Evolutionary conservation across 2,329 filamentous ascomycete species (phyloP).

Genomic region (Cordyceps sp.): DNA sequence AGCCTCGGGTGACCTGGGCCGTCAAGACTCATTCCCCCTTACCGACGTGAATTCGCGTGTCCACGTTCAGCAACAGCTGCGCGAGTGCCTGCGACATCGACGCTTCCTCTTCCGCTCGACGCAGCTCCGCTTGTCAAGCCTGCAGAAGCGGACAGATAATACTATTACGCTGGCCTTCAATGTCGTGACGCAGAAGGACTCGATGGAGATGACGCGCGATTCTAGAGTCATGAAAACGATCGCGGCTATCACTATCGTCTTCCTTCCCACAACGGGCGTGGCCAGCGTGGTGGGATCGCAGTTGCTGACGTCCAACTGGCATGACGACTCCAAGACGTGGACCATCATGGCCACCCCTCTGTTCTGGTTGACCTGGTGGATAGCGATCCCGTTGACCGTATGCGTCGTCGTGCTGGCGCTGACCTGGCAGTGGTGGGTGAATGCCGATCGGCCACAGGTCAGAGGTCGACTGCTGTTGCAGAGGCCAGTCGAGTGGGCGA

Average conservation of each 20-base stretch:
- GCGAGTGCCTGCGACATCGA: constrained; percentile 13
- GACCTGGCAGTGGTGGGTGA: constrained; percentile 15
- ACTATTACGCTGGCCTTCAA: constrained; percentile 18
- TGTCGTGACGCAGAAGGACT: constrained; percentile 19
- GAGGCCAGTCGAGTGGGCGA: too few species aligned
- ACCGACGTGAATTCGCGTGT: too few species aligned
- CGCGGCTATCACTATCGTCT: constrained; percentile 19
- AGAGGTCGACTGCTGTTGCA: too few species aligned
- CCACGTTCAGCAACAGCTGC: constrained; percentile 9
- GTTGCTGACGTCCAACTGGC: constrained; percentile 8
- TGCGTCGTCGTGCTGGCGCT: constrained; percentile 8
- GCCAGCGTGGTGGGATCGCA: constrained; percentile 15
- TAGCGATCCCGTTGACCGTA: constrained; percentile 13
- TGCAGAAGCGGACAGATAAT: constrained; percentile 18
- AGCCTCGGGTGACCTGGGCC: constrained; percentile 1
- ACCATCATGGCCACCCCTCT: constrained; percentile 9
- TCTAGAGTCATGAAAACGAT: constrained; percentile 20
- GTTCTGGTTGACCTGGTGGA: constrained; percentile 14
- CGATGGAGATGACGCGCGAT: constrained; percentile 16
- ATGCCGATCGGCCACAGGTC: too few species aligned
- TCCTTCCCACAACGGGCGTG: constrained; percentile 18
- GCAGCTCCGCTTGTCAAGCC: constrained; percentile 15
- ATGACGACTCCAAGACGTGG: constrained; percentile 7
- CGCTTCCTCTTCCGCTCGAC: constrained; percentile 17
- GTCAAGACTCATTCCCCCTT: too few species aligned